Percentiles rank a stretch among this genome's conserved stretches.
phyloP scores from a whole-genome alignment of 371 early-diverging fungal genomes.

The Saksenaea oblongispora region DNA sequence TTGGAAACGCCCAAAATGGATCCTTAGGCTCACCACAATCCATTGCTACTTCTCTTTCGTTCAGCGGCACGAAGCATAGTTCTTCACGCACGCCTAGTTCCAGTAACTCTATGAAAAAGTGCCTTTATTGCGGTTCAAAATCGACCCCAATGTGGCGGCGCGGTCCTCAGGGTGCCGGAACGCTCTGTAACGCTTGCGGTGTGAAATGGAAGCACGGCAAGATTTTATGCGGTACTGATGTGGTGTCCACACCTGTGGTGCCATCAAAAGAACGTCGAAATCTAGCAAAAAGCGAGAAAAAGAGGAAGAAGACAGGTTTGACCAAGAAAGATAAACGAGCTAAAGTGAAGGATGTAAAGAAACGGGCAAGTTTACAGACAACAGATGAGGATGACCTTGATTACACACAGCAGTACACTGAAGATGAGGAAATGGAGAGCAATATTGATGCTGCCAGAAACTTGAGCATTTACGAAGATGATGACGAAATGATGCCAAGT shows the following conservation, averaged over 20 bases:
- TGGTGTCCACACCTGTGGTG: neutral
- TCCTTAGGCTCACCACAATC: slow-evolving; percentile 3
- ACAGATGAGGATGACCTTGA: slow-evolving; percentile 2
- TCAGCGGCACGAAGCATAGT: neutral
- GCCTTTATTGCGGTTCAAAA: slow-evolving; percentile 79
- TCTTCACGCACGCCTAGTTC: slow-evolving; percentile 1
- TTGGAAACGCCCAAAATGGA: neutral
- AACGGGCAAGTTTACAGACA: slow-evolving; percentile 3
- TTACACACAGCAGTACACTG: slow-evolving; percentile 1
- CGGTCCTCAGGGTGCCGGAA: slow-evolving; percentile 78
- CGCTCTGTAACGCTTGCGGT: slow-evolving; percentile 91
- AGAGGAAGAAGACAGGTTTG: slow-evolving; percentile 19
- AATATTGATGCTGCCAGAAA: slow-evolving; percentile 11
- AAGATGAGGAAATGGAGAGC: slow-evolving; percentile 14
- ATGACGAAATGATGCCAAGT: slow-evolving; percentile 10
- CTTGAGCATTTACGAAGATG: slow-evolving; percentile 11
- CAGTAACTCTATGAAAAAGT: slow-evolving; percentile 41
- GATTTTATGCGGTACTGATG: slow-evolving; percentile 42
- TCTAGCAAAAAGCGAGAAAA: slow-evolving; percentile 1
- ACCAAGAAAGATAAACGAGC: slow-evolving; percentile 16
- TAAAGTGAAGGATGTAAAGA: slow-evolving; percentile 18
- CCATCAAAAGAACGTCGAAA: slow-evolving; percentile 5
- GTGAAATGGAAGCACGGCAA: slow-evolving; percentile 86
- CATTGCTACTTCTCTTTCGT: neutral
- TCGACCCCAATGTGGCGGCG: slow-evolving; percentile 92